A percentile compares a stretch with the other conserved stretches of the same genome.
phyloP scores from a whole-genome alignment of 768 basidiomycete species.

The Suillus hirtellus region DNA sequence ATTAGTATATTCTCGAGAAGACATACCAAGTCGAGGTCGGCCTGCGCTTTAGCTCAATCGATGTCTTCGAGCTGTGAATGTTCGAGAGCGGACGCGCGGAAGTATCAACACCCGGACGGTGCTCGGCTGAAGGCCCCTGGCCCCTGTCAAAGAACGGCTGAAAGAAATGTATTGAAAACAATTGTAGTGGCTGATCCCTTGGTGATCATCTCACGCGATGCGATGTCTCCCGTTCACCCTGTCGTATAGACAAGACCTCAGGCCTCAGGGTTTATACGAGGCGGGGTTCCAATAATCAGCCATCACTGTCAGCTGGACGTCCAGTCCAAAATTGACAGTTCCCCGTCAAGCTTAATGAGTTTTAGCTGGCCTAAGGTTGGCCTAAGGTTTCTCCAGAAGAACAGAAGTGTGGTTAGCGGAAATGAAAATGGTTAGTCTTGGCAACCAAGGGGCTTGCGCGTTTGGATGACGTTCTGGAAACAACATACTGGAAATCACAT shows the following conservation, averaged over 20 bases:
- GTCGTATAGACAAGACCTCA: conserved; percentile 34
- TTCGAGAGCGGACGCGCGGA: conserved; percentile 34
- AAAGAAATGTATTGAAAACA: neutral
- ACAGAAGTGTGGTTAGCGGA: conserved; percentile 33
- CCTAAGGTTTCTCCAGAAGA: too few relatives aligned
- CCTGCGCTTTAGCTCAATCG: conserved; percentile 48
- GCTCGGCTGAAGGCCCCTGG: conserved; percentile 39
- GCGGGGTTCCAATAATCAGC: conserved; percentile 42
- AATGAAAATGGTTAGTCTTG: conserved; percentile 47
- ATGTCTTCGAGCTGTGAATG: conserved; percentile 48
- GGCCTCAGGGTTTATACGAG: conserved; percentile 57
- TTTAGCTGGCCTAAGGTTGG: conserved; percentile 44
- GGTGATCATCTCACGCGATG: conserved; percentile 54
- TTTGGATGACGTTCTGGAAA: conserved; percentile 20
- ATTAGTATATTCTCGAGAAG: neutral
- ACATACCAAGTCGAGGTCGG: conserved; percentile 42
- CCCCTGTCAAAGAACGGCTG: conserved; percentile 18
- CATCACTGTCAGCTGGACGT: conserved; percentile 29
- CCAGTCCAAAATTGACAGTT: conserved; percentile 50
- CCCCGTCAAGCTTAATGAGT: conserved; percentile 54
- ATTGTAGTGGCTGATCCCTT: conserved; percentile 29
- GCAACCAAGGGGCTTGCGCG: conserved; percentile 30
- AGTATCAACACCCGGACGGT: conserved; percentile 30
- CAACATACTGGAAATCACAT: conserved; percentile 41
- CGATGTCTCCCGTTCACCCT: conserved; percentile 50